Conservation (phyloP, 2,329 filamentous ascomycete species). For the Ceratocystis alfenasii region DNA sequence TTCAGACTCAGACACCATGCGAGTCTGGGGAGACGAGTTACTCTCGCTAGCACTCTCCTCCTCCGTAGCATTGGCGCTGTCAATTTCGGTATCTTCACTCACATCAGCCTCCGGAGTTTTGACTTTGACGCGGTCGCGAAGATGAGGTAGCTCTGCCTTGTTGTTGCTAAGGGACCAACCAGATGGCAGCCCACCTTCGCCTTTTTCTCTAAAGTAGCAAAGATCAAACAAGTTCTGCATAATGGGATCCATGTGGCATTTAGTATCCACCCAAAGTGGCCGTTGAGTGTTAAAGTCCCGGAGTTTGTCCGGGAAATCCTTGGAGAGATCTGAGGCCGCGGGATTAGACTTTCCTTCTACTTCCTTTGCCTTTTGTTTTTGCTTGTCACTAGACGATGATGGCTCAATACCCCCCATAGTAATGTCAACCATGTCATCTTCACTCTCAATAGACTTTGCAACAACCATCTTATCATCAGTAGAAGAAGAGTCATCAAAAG, state of each 20-base stretch:
- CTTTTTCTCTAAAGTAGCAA: slow-evolving; percentile 46
- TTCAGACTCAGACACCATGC: slow-evolving; percentile 49
- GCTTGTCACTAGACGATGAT: slow-evolving; percentile 34
- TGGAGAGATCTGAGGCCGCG: not conserved
- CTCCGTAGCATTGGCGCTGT: slow-evolving; percentile 33
- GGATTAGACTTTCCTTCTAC: slow-evolving; percentile 10
- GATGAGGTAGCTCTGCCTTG: slow-evolving; percentile 44
- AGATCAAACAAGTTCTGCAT: slow-evolving; percentile 67
- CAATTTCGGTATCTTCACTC: slow-evolving; percentile 30
- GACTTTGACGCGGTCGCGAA: slow-evolving; percentile 36
- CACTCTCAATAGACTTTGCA: slow-evolving; percentile 69
- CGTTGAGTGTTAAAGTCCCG: slow-evolving; percentile 39
- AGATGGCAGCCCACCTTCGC: slow-evolving; percentile 46
- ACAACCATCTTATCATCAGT: slow-evolving; percentile 55
- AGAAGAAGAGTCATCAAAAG: slow-evolving; percentile 38
- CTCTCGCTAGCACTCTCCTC: slow-evolving; percentile 45
- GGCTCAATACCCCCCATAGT: slow-evolving; percentile 48
- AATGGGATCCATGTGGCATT: slow-evolving; percentile 46
- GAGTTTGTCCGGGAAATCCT: slow-evolving; percentile 28
- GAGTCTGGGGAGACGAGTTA: slow-evolving; percentile 33
- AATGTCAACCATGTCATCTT: slow-evolving; percentile 84
- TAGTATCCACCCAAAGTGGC: slow-evolving; percentile 43
- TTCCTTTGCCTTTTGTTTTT: slow-evolving; percentile 28
- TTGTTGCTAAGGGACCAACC: slow-evolving; percentile 53
- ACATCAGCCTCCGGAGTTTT: slow-evolving; percentile 36